A percentile compares a stretch with the other conserved stretches of the same genome.
Evolutionary conservation across 1,139 yeast genomes (phyloP).

Genomic region (Pichia cactophila): DNA sequence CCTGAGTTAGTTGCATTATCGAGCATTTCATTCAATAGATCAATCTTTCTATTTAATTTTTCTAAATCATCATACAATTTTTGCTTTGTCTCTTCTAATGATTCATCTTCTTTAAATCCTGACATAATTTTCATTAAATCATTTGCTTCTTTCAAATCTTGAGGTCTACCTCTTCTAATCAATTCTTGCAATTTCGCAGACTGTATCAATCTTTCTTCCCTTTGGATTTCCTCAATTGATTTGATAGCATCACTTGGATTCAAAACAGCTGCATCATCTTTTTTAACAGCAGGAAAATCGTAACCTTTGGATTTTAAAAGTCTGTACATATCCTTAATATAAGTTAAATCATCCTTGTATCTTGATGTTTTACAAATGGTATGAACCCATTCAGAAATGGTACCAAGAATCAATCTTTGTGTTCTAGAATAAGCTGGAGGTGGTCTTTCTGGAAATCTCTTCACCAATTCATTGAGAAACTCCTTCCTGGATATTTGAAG

Average conservation of each 20-base stretch:
- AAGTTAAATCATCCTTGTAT: conserved; percentile 86
- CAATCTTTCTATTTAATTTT: conserved; percentile 81
- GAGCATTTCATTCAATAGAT: conserved; percentile 84
- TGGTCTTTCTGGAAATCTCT: conserved; percentile 91
- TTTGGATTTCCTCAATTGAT: conserved; percentile 82
- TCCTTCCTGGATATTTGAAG: conserved; percentile 92
- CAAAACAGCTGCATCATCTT: conserved; percentile 88
- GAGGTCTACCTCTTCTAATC: conserved; percentile 92
- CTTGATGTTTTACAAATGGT: conserved; percentile 87
- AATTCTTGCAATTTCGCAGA: conserved; percentile 93
- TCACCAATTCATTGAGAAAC: conserved; percentile 85
- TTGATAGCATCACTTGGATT: conserved; percentile 87
- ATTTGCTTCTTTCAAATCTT: conserved; percentile 92
- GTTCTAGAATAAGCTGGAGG: conserved; percentile 78
- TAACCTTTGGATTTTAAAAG: conserved; percentile 81
- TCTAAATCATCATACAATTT: conserved; percentile 80
- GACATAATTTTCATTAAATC: conserved; percentile 97
- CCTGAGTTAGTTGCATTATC: conserved; percentile 45
- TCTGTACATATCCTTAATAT: conserved; percentile 93
- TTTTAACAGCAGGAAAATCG: conserved; percentile 82
- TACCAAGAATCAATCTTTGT: conserved; percentile 78
- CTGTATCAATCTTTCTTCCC: conserved; percentile 88
- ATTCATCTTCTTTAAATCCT: conserved; percentile 79
- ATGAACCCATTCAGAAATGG: conserved; percentile 96
- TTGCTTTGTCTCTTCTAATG: conserved; percentile 58